Percentiles rank a stretch among this genome's conserved stretches.
phyloP scores from a whole-genome alignment of 2,329 filamentous ascomycete genomes.

The Apiospora aurea region DNA sequence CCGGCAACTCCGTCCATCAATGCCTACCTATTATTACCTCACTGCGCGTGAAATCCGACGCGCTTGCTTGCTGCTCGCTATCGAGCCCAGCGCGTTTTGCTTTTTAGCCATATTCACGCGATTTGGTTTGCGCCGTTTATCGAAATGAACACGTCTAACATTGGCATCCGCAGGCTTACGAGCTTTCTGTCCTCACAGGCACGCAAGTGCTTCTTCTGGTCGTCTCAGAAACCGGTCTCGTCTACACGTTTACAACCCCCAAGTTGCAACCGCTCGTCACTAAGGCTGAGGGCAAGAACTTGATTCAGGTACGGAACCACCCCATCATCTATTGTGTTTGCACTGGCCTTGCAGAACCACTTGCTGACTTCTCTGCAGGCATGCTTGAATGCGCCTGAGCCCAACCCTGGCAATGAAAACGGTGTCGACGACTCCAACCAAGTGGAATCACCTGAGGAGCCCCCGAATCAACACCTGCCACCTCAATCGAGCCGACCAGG shows the following conservation, averaged over 20 bases:
- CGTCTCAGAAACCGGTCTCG: slow-evolving; percentile 94
- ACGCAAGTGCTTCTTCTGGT: slow-evolving; percentile 97
- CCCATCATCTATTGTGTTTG: background rate
- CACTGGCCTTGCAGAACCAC: background rate
- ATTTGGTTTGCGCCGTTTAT: slow-evolving; percentile 35
- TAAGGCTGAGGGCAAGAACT: slow-evolving; percentile 98
- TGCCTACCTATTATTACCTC: background rate
- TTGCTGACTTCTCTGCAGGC: slow-evolving; percentile 64
- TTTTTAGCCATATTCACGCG: slow-evolving; percentile 25
- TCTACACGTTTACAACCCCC: slow-evolving; percentile 98
- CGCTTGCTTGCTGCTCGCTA: background rate
- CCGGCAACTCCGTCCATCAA: background rate
- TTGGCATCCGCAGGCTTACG: slow-evolving; percentile 77
- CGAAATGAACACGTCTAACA: slow-evolving; percentile 29
- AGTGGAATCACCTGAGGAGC: slow-evolving; percentile 92
- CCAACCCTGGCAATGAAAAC: slow-evolving; percentile 80
- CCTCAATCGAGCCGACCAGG: slow-evolving; percentile 68
- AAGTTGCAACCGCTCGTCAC: slow-evolving; percentile 98
- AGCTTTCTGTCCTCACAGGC: slow-evolving; percentile 94
- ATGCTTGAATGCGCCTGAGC: slow-evolving; percentile 95
- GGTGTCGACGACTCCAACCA: slow-evolving; percentile 78
- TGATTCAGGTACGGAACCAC: slow-evolving; percentile 78
- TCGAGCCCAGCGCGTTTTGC: background rate
- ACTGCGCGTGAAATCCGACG: slow-evolving; percentile 1
- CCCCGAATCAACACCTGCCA: slow-evolving; percentile 77